phyloP scores from a whole-genome alignment of 2,329 filamentous ascomycete species.

The Thielaviopsis populi region DNA sequence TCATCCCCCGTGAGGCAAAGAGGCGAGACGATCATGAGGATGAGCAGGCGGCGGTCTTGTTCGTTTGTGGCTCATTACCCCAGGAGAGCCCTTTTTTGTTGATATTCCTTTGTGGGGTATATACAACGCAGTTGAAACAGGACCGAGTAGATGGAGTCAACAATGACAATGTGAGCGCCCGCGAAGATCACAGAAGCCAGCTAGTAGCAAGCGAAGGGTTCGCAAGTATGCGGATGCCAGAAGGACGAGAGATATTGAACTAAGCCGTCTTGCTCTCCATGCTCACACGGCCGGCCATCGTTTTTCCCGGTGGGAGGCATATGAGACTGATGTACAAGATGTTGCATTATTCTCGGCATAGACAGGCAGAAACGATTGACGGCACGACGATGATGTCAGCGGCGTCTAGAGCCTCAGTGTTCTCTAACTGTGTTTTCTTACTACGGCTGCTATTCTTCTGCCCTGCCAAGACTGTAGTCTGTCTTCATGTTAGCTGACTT shows the following conservation, averaged over 20 bases:
- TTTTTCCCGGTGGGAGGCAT: no score
- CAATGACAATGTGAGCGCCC: constrained; percentile 2
- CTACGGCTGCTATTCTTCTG: not conserved
- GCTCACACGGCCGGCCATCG: no score
- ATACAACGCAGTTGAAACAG: not conserved
- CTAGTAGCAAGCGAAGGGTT: not conserved
- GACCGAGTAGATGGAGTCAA: not conserved
- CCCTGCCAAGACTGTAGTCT: not conserved
- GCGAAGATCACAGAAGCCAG: not conserved
- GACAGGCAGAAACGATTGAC: not conserved
- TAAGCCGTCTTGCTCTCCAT: no score
- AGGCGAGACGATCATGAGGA: not conserved
- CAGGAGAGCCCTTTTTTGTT: not conserved
- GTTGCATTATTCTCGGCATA: not conserved
- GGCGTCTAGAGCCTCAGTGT: not conserved
- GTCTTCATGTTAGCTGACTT: not conserved
- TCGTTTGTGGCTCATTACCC: not conserved
- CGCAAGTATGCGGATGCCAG: not conserved
- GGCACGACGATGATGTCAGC: not conserved
- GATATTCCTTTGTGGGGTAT: constrained; percentile 2
- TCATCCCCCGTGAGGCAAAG: not conserved
- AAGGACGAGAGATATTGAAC: not conserved
- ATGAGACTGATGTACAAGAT: not conserved
- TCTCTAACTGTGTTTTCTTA: not conserved
- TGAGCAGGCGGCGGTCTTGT: not conserved